Base-by-base conservation (phyloP, 306 rosid species). In the Prunus armeniaca region DNA sequence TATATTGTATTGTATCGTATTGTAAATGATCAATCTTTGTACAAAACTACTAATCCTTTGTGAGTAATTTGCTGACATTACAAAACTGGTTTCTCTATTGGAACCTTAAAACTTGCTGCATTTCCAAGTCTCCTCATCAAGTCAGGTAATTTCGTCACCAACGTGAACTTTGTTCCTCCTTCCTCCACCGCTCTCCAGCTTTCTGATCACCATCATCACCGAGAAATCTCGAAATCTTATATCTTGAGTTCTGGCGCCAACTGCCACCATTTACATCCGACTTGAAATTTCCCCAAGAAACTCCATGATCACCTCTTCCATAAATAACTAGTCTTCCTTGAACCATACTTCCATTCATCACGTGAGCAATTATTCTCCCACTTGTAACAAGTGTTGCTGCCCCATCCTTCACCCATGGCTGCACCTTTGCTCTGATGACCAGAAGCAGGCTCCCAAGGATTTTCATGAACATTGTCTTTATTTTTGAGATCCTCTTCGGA, bases 171-270 rank as follows among this genome's bases (percentile, higher is more conserved):
- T 76, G 73, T 74, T 80, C 81, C 81, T 81, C 62, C 88, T 72
- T 86, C 80, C 12, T 13, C 74, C 86, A 78, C 86, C 89, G 76
- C 30, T 87, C 93, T 47, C 76, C 73, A 38, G 73, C 82, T 79
- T 69, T 60, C 69, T 80, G 84, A 75, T 77, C 55, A 54, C 75
- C 79, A 46, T 89, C 72, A 50, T 4, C 66, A 27, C 87, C 87
- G 22, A 72, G 79, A 78, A 78, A 83, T 64, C 83, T 83, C 28
- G 73, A 34, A 45, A 65, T 71, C 69, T 74, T 85, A 34, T 81
- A 81, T 78, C 93, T 76, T 11, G 93, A 22, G 27, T 67, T 52
- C 2, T 52, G 14, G 9, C 8, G 12, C 80, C 56, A 46, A 49
- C 38, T 12, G 18, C 66, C 78, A 7, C 69, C 77, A 45, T 86